Evolutionary conservation across 208 protist genomes (phyloP), one percentile per base, ranked within the genome.

Genomic region (Crithidia fasciculata): DNA sequence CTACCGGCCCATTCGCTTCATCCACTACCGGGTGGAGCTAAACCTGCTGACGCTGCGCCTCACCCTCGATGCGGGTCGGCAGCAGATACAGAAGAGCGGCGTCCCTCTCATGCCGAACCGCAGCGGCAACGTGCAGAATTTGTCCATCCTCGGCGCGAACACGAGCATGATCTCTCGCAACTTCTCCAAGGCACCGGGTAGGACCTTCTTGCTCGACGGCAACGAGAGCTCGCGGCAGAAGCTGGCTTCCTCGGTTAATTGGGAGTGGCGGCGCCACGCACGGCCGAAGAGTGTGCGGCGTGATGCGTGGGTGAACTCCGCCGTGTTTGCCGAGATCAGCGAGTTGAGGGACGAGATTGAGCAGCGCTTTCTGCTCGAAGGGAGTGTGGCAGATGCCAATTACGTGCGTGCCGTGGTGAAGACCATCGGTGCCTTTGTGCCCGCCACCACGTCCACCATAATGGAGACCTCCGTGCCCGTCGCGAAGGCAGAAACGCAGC

Each of bases 1-100:
- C 76, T 95, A 96, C 71, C 89, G 89, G 6, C 88, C 83, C 13
- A 28, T 95, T 7, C 89, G 89, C 4, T 80, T 81, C 54, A 74
- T 87, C 16, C 83, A 91, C 55, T 95, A 87, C 71, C 83, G 88
- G 5, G 81, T 93, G 50, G 87, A 94, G 62, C 70, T 83, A 59
- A 89, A 87, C 66, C n/a, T 82, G 45, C 65, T 86, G 12, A 79
- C 82, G 15, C 70, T 87, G 13, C 74, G 74, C 0, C 15, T 79
- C 18, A 84, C 73, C 16, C 37, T 76, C 13, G 74, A 76, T 8
- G 47, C 80, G 18, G 76, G 78, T 4, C 50, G 69, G 2, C 75
- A 85, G 56, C 69, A 77, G 65, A 72, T 89, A 36, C 77, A 72
- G 54, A 77, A 84, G 66, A 71, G 57, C 57, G 78, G 75, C 47